Base-by-base conservation (phyloP, 1,284 basidiomycete genomes). In the Cronartium quercuum region DNA sequence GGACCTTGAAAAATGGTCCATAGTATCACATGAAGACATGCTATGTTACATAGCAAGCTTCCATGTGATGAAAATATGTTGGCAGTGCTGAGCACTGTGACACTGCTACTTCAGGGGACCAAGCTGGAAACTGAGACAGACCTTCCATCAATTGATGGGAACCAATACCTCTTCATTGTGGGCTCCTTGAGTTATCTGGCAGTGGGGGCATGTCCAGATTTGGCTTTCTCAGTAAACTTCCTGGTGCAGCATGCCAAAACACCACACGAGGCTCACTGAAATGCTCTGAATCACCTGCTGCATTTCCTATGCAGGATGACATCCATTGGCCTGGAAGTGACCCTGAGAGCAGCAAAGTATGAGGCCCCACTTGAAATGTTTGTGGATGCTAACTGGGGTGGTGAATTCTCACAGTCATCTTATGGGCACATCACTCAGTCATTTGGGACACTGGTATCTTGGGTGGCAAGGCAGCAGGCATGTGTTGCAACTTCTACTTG, bases 331-430 rank as follows among this genome's bases (percentile, higher is more conserved):
- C 15, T 68, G 13, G 2, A 7, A 1, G 34, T 68, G 3, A 38
- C 34, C 51, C 66, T 55, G 7, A 6, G 21, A 21, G 34, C 15
- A 3, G 24, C 35, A 6, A 40, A 35, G 6, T 9, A 21, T 24
- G 24, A n/a, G n/a, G n/a, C n/a, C n/a, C n/a, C 24, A 3, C 51
- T 68, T 18, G 35, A 58, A 35, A 34, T 29, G 3, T 66, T 6
- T 47, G 44, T 29, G 12, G 51, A 68, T 58, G 44, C 51, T 7
- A 37, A 29, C 6, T 68, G 51, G 66, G 66, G 66, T 4, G 47
- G 66, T 7, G 65, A 66, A 66, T 47, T n/a, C 34, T 66, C 38
- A 4, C 44, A 47, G 29, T 44, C 65, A 10, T 4, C 38, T 5
- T 24, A 51, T 47, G 65, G 40, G n/a, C n/a, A n/a, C n/a, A n/a